phyloP scores from a whole-genome alignment of 345 rosid genomes.

The Salix arbutifolia region DNA sequence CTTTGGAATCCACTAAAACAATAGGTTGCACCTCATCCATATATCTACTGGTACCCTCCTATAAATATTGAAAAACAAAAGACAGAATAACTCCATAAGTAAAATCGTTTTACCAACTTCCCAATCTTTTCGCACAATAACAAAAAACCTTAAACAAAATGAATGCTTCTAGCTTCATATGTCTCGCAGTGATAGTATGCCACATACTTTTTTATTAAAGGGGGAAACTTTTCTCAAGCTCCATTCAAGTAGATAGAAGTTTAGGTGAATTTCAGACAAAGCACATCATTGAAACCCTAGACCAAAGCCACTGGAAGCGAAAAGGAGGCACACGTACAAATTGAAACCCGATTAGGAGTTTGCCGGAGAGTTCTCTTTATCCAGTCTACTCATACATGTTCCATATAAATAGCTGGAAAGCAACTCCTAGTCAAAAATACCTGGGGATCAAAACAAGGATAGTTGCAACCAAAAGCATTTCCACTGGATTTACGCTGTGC shows the following conservation, averaged over 20 bases:
- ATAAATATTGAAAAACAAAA: slow-evolving; percentile 10
- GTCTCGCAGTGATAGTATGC: neutral
- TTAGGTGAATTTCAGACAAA: neutral
- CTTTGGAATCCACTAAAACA: slow-evolving; percentile 42
- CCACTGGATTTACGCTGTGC: slow-evolving; percentile 32
- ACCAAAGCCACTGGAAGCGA: too few species aligned
- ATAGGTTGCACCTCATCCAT: slow-evolving; percentile 33
- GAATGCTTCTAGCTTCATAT: neutral
- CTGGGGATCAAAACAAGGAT: slow-evolving; percentile 48
- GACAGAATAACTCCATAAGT: neutral
- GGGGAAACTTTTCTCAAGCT: neutral
- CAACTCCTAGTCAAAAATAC: slow-evolving; percentile 23
- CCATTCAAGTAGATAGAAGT: neutral
- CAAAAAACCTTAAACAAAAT: neutral
- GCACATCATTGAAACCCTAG: neutral
- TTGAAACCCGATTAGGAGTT: neutral
- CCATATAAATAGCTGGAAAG: neutral
- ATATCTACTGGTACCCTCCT: slow-evolving; percentile 27
- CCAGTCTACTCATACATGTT: neutral
- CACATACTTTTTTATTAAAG: neutral
- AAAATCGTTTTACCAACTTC: neutral
- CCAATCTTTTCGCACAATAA: neutral
- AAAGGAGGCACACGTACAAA: neutral
- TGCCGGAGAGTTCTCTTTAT: neutral
- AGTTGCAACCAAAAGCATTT: slow-evolving; percentile 38